A percentile compares a stretch with the other conserved stretches of the same genome.
These are phyloP conservation scores for Coniochaeta sp. DNA, from an alignment of 2,329 filamentous ascomycete genomes.

Conservation along the genomic window DNA sequence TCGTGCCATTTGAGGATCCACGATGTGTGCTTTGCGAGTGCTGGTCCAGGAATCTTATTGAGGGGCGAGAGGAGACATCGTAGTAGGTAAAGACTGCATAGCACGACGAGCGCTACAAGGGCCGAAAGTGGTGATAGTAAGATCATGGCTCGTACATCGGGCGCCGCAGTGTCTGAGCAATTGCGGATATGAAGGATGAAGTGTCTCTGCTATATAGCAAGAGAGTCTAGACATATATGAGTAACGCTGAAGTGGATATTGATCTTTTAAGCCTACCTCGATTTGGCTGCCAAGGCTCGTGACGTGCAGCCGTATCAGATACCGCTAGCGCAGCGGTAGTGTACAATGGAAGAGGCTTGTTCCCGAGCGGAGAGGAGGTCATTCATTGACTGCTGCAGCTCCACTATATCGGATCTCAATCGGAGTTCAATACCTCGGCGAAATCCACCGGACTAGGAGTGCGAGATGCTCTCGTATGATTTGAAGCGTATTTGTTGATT, in stretches of 20 bases:
- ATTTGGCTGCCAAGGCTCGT: background rate
- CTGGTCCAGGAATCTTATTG: slow-evolving; percentile 39
- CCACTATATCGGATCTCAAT: background rate
- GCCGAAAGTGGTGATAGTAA: background rate
- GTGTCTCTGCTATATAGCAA: background rate
- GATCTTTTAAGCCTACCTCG: background rate
- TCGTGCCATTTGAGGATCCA: slow-evolving; percentile 48
- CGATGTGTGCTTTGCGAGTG: slow-evolving; percentile 39
- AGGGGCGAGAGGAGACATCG: slow-evolving; percentile 23
- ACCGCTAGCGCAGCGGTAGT: too few species aligned
- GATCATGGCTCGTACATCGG: background rate
- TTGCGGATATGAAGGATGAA: background rate
- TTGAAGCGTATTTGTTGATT: background rate
- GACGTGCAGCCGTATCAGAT: too few species aligned
- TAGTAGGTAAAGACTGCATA: slow-evolving; percentile 6
- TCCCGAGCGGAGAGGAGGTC: background rate
- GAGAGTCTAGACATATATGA: background rate
- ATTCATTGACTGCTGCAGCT: background rate
- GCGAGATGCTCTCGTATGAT: background rate
- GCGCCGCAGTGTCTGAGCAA: background rate
- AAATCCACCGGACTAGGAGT: background rate
- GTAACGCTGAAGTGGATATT: background rate
- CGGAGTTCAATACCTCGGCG: background rate
- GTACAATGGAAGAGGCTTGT: too few species aligned
- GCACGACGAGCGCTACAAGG: slow-evolving; percentile 3